Percentiles rank a stretch among this genome's conserved stretches.
These are phyloP conservation scores for Globisporangium acanthophoron DNA, from an alignment of 352 stramenopile species.

Conservation along the genomic window DNA sequence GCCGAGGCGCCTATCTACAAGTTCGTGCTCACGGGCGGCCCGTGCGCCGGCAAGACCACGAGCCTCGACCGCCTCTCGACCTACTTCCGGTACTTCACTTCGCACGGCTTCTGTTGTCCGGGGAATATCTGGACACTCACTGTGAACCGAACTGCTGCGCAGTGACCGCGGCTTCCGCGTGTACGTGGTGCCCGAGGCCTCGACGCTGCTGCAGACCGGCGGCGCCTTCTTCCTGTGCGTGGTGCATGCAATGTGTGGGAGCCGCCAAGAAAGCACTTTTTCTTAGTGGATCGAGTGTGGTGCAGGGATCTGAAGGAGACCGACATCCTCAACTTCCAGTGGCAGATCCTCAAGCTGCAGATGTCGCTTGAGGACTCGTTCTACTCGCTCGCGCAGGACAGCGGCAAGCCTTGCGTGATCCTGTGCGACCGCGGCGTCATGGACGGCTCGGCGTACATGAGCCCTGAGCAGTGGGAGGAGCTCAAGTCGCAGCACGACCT, in stretches of 20 bases:
- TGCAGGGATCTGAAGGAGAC: slow-evolving; percentile 66
- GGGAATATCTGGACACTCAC: no score
- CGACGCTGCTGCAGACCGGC: slow-evolving; percentile 93
- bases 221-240: slow-evolving; percentile 85
- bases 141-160: neutral
- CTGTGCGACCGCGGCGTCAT: slow-evolving; percentile 95
- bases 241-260: slow-evolving; percentile 10
- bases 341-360: slow-evolving; percentile 80
- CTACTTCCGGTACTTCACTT: slow-evolving; percentile 54
- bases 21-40: slow-evolving; percentile 92
- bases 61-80: slow-evolving; percentile 89
- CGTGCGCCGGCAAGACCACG: slow-evolving; percentile 95
- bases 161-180: slow-evolving; percentile 92
- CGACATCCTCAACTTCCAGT: slow-evolving; percentile 86
- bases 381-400: slow-evolving; percentile 77
- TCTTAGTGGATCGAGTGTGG: no score
- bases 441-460: slow-evolving; percentile 95
- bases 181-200: slow-evolving; percentile 94
- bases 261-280: neutral
- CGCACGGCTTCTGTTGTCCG: no score
- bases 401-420: slow-evolving; percentile 85
- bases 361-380: slow-evolving; percentile 84
- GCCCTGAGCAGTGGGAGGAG: slow-evolving; percentile 83
- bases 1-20: slow-evolving; percentile 86
- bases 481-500: slow-evolving; percentile 75